Percentiles rank a stretch among this genome's conserved stretches.
These are phyloP conservation scores for sunflower (Helianthus annuus) DNA, from an alignment of 129 eudicot species.

Conservation along the genomic window DNA sequence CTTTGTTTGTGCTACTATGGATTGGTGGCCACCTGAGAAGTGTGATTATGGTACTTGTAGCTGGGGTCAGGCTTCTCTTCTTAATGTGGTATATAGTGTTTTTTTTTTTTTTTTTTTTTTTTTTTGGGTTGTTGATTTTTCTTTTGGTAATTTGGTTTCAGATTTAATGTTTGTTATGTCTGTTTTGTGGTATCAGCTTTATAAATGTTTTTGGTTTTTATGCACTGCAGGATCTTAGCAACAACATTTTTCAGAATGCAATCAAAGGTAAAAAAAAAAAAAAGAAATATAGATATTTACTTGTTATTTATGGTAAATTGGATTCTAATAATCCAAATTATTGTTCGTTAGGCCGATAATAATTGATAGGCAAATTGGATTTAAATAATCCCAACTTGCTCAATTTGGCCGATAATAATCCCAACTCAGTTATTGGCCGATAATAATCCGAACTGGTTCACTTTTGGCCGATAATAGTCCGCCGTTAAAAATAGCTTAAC, in stretches of 20 bases:
- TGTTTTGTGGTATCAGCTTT: not conserved
- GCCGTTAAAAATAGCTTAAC: no score
- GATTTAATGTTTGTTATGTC: not conserved
- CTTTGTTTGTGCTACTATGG: conserved; percentile 86
- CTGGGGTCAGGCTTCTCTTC: conserved; percentile 89
- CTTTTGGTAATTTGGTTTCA: not conserved
- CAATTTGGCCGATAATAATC: no score
- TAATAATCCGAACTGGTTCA: no score
- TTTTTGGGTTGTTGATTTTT: not conserved
- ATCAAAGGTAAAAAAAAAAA: conserved; percentile 55
- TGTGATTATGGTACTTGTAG: conserved; percentile 91
- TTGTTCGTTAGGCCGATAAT: no score
- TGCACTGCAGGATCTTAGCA: conserved; percentile 76
- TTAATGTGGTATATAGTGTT: conserved; percentile 63
- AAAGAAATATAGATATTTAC: not conserved
- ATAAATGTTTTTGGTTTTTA: conserved; percentile 11
- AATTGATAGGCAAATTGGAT: no score
- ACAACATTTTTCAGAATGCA: conserved; percentile 57
- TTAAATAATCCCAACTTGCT: no score
- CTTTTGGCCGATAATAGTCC: no score
- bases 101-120: not conserved
- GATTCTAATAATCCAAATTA: no score
- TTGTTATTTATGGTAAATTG: not conserved
- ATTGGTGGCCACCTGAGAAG: conserved; percentile 99
- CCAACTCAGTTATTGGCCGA: no score